Evolutionary conservation across 1,284 basidiomycete species (phyloP), one percentile per base, ranked within the genome.

Genomic region (Trichosporon ovoides): DNA sequence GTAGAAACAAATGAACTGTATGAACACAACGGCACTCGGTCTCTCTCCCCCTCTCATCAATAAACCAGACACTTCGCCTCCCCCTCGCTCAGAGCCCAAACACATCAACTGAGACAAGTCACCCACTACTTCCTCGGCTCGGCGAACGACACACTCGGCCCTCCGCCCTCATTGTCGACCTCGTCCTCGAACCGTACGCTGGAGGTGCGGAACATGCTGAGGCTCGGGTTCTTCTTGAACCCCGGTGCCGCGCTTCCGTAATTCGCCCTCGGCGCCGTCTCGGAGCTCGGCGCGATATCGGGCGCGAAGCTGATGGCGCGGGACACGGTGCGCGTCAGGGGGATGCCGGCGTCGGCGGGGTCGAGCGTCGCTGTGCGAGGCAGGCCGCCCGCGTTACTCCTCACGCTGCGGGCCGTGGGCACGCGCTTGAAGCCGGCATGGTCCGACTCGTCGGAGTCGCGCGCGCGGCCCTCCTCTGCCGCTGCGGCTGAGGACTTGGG

Each of bases 301-400:
- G 64, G 64, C 10, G 74, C 74, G 51, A 78, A 78, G 22, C 75
- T 62, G 37, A 75, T 67, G 11, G 73, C 64, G 10, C 68, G 50
- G 31, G 61, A 52, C 56, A 65, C 58, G n/a, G 66, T 62, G 34
- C 65, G 60, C 18, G 62, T 56, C 20, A 63, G 55, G 16, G 46
- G 58, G 11, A 64, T 37, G 14, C 55, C 48, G 16, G 50, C 31
- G 52, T 62, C 56, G 19, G 38, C 14, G 14, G 43, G 53, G 40
- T 57, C 49, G 11, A 33, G 38, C 14, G 54, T 48, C n/a, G 35
- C 40, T 18, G 46, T 5, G 10, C 51, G 56, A 12, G 28, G 9
- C 22, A 11, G 7, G 28, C 28, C 28, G 28, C 28, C 28, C 5
- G 28, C n/a, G n/a, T n/a, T 31, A 9, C 28, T 31, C 28, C 28